Base-by-base conservation (phyloP, 2,329 filamentous ascomycete genomes). In the Sclerotinia minor region DNA sequence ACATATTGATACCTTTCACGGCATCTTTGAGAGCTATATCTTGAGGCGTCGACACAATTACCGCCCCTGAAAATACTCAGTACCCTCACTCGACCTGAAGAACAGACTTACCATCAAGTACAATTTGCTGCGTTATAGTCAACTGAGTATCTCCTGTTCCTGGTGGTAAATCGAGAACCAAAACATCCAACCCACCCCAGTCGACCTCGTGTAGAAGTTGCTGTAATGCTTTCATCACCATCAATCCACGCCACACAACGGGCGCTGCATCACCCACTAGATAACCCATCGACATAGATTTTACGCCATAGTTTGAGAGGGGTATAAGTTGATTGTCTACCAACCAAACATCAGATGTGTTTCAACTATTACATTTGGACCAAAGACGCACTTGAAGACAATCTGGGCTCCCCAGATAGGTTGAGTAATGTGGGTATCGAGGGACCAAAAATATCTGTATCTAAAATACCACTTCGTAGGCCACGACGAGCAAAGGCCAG, bases 211-310 rank as follows among this genome's bases (percentile, higher is more conserved):
- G 94, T 9, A 99, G 85, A 6, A 99, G 87, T 77, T 99, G 95
- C 73, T 97, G 94, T 71, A 99, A 84, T 0, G 95, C 95, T 77
- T 98, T 99, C 84, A 96, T 96, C 19, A 98, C 92, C 94, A 99
- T 97, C 2, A 97, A 85, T 0, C 95, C 95, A 64, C 95, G 88
- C 95, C 95, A 99, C 44, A 95, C 94, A 21, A 99, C 90, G 0
- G 94, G 92, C 6, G 92, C 90, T 15, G 88, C 85, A 72, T 92
- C 89, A 26, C 86, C 87, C 1, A 97, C 88, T 0, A 99, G 84
- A 72, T 97, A 98, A 61, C 95, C 95, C 92, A 99, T 98, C 0
- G 94, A 97, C 95, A 99, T 99, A 66, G 93, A 96, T 79, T 96
- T 96, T 67, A 99, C 85, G 52, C 95, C 95, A 81, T 98, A 98